A percentile compares a stretch with the other conserved stretches of the same genome.
These are phyloP conservation scores for Yarrowia galli DNA, from an alignment of 1,139 yeast genomes.

Conservation along the genomic window DNA sequence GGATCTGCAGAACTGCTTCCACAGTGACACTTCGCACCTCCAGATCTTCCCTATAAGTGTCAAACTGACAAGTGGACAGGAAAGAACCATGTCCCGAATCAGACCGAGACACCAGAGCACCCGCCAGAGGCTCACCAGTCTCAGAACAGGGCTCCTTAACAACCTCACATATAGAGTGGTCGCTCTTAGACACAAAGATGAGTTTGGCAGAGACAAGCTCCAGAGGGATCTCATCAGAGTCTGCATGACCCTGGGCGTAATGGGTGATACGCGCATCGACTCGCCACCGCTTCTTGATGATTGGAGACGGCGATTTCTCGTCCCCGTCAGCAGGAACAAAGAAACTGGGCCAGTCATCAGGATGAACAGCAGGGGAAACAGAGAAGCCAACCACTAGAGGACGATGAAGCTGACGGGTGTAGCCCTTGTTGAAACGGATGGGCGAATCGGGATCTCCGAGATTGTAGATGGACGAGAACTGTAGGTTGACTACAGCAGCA, in stretches of 20 bases:
- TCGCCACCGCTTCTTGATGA: constrained; percentile 48
- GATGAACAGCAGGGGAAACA: constrained; percentile 48
- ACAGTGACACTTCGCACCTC: constrained; percentile 46
- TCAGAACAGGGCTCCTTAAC: constrained; percentile 19
- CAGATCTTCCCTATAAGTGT: constrained; percentile 44
- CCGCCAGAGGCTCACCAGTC: constrained; percentile 5
- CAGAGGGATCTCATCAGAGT: constrained; percentile 43
- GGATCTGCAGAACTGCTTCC: constrained; percentile 20
- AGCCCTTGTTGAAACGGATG: constrained; percentile 37
- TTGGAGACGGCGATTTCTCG: constrained; percentile 43
- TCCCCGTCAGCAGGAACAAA: constrained; percentile 47
- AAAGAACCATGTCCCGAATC: constrained; percentile 39
- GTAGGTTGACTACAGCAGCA: constrained; percentile 43
- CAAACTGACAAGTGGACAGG: constrained; percentile 42
- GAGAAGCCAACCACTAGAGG: constrained; percentile 29
- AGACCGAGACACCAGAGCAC: constrained; percentile 19
- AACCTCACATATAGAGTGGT: constrained; percentile 20
- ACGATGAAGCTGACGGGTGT: constrained; percentile 23
- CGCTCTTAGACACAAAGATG: constrained; percentile 38
- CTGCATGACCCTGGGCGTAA: constrained; percentile 31
- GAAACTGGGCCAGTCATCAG: constrained; percentile 50
- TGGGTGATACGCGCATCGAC: constrained; percentile 43
- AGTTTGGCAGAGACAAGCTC: constrained; percentile 44
- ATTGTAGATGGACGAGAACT: constrained; percentile 46
- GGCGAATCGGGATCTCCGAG: constrained; percentile 44